Base-by-base conservation (phyloP, 2,329 filamentous ascomycete species). In the Penicillium psychrosexuale region DNA sequence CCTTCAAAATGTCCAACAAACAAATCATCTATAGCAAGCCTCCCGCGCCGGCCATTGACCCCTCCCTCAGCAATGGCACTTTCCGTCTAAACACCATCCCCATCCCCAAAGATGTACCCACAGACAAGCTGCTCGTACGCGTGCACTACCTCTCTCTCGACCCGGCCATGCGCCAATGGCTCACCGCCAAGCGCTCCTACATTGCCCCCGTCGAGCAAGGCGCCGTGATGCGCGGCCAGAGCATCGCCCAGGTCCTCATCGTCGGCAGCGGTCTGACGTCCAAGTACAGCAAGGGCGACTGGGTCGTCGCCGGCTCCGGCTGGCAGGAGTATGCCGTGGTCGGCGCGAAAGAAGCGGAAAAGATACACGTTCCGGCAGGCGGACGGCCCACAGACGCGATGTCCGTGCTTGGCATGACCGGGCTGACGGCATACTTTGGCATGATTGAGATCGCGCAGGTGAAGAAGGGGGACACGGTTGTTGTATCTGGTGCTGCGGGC, bases 401-500 rank as follows among this genome's bases (percentile, higher is more conserved):
- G 50, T 84, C 84, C 5, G 80, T 82, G 24, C 75, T 81, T 34
- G 89, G 89, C 12, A 75, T 84, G 70, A 90, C 88, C 0, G 87
- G 87, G 2, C 64, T 91, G 58, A 92, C 89, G 0, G 89, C 89
- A 2, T 92, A 90, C 74, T 88, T 89, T 60, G 89, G 89, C 19
- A 83, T 92, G 68, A 71, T 83, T 30, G 81, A 88, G 52, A 82
- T 92, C 43, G 89, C 84, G 3, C 76, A 87, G 52, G 83, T 87
- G 38, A 84, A 86, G 70, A 71, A 81, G 0, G 88, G 88, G 5
- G 87, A 92, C 60, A 85, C 87, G 4, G 88, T 93, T 1, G 87
- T 92, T 8, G 86, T 93, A 0, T 88, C 84, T 8, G 89, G 88
- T 7, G 89, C 89, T 1, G 89, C 89, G 0, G 89, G 89, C 2